Percentiles rank a stretch among this genome's conserved stretches.
phyloP scores from a whole-genome alignment of 208 protist species.

The Wallacemonas sp. region DNA sequence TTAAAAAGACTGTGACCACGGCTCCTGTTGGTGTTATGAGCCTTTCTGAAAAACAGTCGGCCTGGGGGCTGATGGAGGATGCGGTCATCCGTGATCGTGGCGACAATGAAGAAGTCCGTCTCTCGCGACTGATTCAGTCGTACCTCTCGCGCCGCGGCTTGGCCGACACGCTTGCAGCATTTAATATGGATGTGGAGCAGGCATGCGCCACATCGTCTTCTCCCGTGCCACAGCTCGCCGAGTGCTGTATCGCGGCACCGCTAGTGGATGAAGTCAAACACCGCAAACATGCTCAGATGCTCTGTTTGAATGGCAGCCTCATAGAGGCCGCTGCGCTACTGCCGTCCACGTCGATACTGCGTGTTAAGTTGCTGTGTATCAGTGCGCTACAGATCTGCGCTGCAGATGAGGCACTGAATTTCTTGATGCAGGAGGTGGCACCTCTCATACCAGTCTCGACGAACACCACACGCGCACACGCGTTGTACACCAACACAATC shows the following conservation, averaged over 20 bases:
- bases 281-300: slow-evolving; percentile 52
- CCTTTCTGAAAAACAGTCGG: slow-evolving; percentile 18
- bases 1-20: no score
- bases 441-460: slow-evolving; percentile 42
- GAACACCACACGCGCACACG: slow-evolving; percentile 31
- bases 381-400: slow-evolving; percentile 40
- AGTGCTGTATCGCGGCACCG: neutral
- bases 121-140: slow-evolving; percentile 61
- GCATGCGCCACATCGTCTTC: neutral
- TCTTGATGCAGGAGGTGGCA: slow-evolving; percentile 38
- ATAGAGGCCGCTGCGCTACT: slow-evolving; percentile 51
- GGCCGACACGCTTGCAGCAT: slow-evolving; percentile 49
- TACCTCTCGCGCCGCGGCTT: slow-evolving; percentile 66
- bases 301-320: slow-evolving; percentile 52
- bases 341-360: slow-evolving; percentile 38
- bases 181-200: slow-evolving; percentile 37
- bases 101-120: slow-evolving; percentile 58
- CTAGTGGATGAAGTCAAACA: slow-evolving; percentile 3
- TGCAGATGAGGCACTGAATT: slow-evolving; percentile 26
- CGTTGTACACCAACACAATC: slow-evolving; percentile 27
- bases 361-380: slow-evolving; percentile 59
- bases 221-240: neutral
- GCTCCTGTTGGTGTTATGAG: no score
- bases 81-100: slow-evolving; percentile 61
- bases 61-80: slow-evolving; percentile 69